A percentile compares a stretch with the other conserved stretches of the same genome.
phyloP scores from a whole-genome alignment of 192 early-diverging fungal genomes.

The Geosiphon pyriformis region DNA sequence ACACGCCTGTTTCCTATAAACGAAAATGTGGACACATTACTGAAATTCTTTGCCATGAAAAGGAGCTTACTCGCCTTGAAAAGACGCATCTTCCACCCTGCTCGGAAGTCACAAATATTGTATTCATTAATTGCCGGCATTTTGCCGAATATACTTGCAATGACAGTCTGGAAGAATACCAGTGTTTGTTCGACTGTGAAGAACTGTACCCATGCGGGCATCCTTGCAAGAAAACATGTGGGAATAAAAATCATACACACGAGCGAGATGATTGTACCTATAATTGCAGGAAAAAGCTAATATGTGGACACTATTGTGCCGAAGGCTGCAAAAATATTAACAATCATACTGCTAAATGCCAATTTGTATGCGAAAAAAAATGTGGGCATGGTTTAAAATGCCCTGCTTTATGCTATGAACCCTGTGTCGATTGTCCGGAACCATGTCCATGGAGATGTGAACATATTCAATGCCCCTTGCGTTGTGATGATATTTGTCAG shows the following conservation, averaged over 20 bases:
- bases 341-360: conserved; percentile 27
- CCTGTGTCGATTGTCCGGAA: conserved; percentile 24
- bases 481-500: conserved; percentile 33
- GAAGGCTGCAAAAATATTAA: conserved; percentile 31
- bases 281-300: conserved; percentile 27
- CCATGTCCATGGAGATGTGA: conserved; percentile 24
- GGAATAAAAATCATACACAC: conserved; percentile 25
- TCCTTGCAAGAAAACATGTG: conserved; percentile 13
- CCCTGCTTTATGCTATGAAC: conserved; percentile 26
- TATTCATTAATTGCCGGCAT: too few relatives aligned
- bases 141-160: too few relatives aligned
- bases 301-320: conserved; percentile 32
- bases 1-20: neutral
- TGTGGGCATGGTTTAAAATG: conserved; percentile 33
- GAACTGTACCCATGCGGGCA: neutral
- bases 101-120: too few relatives aligned
- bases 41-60: neutral
- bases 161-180: too few relatives aligned
- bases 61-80: too few relatives aligned
- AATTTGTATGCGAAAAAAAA: conserved; percentile 20
- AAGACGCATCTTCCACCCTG: too few relatives aligned
- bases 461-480: conserved; percentile 25
- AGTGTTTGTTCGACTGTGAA: too few relatives aligned
- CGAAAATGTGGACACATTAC: neutral
- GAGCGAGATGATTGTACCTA: conserved; percentile 15